Percentiles rank a stretch among this genome's conserved stretches.
phyloP scores from a whole-genome alignment of 495 filamentous ascomycete species.

The Xylaria scruposa region DNA sequence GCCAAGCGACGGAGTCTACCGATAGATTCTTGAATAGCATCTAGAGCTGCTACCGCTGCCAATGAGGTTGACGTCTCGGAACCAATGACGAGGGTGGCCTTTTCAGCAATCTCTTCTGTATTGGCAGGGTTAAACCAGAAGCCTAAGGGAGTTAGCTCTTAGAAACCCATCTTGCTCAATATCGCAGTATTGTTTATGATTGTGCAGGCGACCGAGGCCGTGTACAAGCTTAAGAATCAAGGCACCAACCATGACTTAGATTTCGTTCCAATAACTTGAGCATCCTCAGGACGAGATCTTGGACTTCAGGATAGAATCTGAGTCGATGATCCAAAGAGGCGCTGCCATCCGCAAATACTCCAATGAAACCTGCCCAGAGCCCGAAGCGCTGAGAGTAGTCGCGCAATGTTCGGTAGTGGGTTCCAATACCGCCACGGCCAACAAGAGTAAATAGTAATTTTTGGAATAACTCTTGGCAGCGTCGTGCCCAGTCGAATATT shows the following conservation, averaged over 20 bases:
- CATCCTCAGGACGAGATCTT: background rate
- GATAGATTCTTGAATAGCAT: background rate
- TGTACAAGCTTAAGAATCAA: background rate
- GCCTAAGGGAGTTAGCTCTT: background rate
- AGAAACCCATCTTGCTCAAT: background rate
- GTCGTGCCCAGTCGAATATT: background rate
- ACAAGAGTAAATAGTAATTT: background rate
- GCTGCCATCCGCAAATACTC: background rate
- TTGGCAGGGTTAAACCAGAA: background rate
- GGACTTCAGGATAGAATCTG: background rate
- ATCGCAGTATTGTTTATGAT: background rate
- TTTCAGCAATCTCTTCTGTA: background rate
- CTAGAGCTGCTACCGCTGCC: background rate
- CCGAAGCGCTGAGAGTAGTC: background rate
- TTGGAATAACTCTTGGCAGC: background rate
- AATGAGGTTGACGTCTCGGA: background rate
- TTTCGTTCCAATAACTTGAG: background rate
- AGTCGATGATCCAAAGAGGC: background rate
- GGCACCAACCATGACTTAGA: background rate
- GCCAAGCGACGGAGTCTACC: background rate
- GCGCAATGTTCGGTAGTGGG: background rate
- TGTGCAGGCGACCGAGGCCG: background rate
- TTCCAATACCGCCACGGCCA: background rate
- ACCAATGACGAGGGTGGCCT: background rate
- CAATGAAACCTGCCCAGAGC: background rate